Evolutionary conservation across 2,329 filamentous ascomycete species (phyloP).

Genomic region (Sclerotinia subarctica): DNA sequence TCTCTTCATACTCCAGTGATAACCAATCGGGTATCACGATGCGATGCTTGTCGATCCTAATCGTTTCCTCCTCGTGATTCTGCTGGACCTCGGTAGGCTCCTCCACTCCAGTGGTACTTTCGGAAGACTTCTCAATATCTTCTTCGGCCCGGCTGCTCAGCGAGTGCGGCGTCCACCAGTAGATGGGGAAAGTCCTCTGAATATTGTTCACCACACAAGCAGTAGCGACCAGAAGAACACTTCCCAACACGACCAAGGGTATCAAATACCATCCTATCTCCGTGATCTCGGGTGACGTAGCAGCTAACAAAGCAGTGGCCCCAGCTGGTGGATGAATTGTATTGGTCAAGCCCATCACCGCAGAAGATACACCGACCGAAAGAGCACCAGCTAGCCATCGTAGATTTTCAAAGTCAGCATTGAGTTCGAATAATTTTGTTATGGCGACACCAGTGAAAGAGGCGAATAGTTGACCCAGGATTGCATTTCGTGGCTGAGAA

Average conservation of each 20-base stretch:
- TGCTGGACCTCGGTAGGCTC: neutral
- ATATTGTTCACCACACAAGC: conserved; percentile 69
- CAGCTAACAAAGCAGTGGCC: conserved; percentile 68
- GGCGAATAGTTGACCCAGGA: conserved; percentile 65
- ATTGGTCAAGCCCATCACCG: conserved; percentile 66
- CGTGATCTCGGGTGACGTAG: conserved; percentile 53
- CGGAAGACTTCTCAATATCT: conserved; percentile 9
- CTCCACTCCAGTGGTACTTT: neutral
- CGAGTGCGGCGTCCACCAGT: conserved; percentile 49
- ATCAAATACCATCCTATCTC: conserved; percentile 67
- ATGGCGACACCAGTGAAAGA: conserved; percentile 59
- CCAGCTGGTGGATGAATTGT: conserved; percentile 73
- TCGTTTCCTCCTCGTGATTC: conserved; percentile 3
- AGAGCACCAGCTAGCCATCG: conserved; percentile 64
- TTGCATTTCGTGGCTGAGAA: conserved; percentile 66
- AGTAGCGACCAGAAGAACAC: conserved; percentile 56
- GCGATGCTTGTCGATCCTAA: conserved; percentile 23
- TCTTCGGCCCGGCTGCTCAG: conserved; percentile 1
- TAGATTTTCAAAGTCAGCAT: conserved; percentile 48
- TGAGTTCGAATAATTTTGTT: conserved; percentile 59
- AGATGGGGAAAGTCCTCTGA: conserved; percentile 59
- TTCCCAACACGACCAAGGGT: conserved; percentile 59
- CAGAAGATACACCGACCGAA: conserved; percentile 60
- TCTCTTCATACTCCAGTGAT: conserved; percentile 29
- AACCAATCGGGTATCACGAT: conserved; percentile 29